Percentiles rank a stretch among this genome's conserved stretches.
Conservation (phyloP, 331 rosid species). For the Stylosanthes scabra region DNA sequence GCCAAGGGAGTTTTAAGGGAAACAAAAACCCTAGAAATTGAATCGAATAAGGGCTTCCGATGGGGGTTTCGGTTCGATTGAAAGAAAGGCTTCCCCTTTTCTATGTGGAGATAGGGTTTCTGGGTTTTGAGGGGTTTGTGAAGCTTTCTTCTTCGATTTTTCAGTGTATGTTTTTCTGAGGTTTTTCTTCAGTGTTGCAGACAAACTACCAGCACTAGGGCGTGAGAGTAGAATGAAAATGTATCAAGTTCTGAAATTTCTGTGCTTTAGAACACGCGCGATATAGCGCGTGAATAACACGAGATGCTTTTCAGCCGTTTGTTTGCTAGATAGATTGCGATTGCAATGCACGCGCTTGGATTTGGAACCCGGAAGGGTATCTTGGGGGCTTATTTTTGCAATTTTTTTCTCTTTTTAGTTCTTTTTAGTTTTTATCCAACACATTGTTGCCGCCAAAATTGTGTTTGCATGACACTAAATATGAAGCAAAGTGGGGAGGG, state of each 20-base stretch:
- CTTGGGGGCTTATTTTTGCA: conserved; percentile 4
- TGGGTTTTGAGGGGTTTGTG: conserved; percentile 34
- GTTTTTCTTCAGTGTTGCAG: conserved; percentile 37
- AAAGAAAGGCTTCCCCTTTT: background rate
- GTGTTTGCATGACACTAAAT: conserved; percentile 1
- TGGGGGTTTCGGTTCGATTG: background rate
- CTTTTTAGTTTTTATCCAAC: conserved; percentile 3
- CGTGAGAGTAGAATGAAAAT: conserved; percentile 39
- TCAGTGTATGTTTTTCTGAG: conserved; percentile 28
- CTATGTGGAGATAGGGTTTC: conserved; percentile 38
- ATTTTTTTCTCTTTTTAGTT: background rate
- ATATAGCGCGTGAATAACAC: background rate
- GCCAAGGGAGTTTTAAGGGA: conserved; percentile 9
- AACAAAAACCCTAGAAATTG: conserved; percentile 75
- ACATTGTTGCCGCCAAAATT: conserved; percentile 82
- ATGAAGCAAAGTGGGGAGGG: background rate
- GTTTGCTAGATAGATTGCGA: no score
- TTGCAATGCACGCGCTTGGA: conserved; percentile 40
- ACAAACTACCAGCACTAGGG: conserved; percentile 48
- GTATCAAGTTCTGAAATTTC: conserved; percentile 15
- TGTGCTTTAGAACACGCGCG: conserved; percentile 37
- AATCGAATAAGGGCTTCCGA: conserved; percentile 23
- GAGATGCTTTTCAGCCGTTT: background rate
- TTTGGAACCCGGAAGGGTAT: background rate
- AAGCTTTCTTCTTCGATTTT: conserved; percentile 17